Conservation (phyloP, 225 moss, liverwort and hornwort species). For the Ulota crispa region DNA sequence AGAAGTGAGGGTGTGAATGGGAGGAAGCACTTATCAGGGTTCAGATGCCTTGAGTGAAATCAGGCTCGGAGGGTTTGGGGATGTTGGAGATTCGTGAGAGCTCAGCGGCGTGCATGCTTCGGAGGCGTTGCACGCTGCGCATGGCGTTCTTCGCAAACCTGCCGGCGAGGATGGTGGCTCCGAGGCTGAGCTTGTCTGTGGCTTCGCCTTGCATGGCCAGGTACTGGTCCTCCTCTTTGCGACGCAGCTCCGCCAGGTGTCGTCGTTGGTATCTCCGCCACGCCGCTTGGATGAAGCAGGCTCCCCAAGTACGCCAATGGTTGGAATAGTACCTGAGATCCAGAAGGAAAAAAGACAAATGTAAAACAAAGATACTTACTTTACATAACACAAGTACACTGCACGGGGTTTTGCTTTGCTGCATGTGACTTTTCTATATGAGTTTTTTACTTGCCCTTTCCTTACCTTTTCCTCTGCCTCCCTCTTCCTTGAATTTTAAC, state of each 20-base stretch:
- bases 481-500: too few relatives aligned
- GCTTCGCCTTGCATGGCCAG: slow-evolving; percentile 28
- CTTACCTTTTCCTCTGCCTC: too few relatives aligned
- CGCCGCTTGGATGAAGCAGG: slow-evolving; percentile 65
- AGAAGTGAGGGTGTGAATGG: neutral
- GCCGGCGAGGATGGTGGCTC: slow-evolving; percentile 36
- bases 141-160: slow-evolving; percentile 49
- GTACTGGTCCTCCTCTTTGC: slow-evolving; percentile 49
- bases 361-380: too few relatives aligned
- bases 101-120: slow-evolving; percentile 55
- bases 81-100: slow-evolving; percentile 49
- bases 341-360: neutral
- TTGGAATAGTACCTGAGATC: slow-evolving; percentile 52
- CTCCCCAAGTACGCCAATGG: slow-evolving; percentile 79
- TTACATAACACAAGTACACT: too few relatives aligned
- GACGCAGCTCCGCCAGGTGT: slow-evolving; percentile 40
- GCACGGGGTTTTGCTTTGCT: too few relatives aligned
- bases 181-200: slow-evolving; percentile 40
- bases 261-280: slow-evolving; percentile 63
- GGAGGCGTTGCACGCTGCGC: slow-evolving; percentile 56
- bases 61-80: slow-evolving; percentile 64
- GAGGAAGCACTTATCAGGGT: neutral
- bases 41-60: slow-evolving; percentile 54
- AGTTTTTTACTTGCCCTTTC: too few relatives aligned
- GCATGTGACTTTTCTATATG: too few relatives aligned